These are phyloP conservation scores for Ophiocordyceps sinensis DNA, from an alignment of 2,329 filamentous ascomycete species.

Conservation along the genomic window DNA sequence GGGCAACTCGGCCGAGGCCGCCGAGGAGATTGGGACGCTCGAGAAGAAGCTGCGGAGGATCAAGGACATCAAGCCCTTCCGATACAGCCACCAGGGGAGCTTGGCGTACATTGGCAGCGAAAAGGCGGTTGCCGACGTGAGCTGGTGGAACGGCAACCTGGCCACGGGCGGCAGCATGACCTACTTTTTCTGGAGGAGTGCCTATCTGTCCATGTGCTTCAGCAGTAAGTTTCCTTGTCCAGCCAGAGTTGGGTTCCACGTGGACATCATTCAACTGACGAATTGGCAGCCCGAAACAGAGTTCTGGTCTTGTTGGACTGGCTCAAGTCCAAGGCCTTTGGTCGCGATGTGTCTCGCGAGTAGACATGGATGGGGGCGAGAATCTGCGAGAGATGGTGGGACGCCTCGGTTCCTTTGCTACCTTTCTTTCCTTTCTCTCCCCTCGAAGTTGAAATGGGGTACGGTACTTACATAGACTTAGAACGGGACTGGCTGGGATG, in stretches of 20 bases:
- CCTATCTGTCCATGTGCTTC: slow-evolving; percentile 99
- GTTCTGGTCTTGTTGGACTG: slow-evolving; percentile 88
- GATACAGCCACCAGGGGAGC: slow-evolving; percentile 95
- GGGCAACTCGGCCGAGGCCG: slow-evolving; percentile 52
- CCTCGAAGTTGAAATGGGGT: slow-evolving; percentile 1
- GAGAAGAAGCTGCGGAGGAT: slow-evolving; percentile 79
- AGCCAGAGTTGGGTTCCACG: too few species aligned
- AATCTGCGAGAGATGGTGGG: not conserved
- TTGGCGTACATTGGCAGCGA: slow-evolving; percentile 97
- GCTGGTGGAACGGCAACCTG: slow-evolving; percentile 94
- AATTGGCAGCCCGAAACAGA: slow-evolving; percentile 65
- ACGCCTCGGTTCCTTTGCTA: not conserved
- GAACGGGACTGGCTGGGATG: not conserved
- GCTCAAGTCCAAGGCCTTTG: slow-evolving; percentile 93
- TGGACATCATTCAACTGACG: slow-evolving; percentile 4
- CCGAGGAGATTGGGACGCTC: slow-evolving; percentile 64
- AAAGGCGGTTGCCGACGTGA: slow-evolving; percentile 92
- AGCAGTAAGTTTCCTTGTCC: slow-evolving; percentile 58
- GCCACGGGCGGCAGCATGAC: slow-evolving; percentile 87
- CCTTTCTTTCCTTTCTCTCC: not conserved
- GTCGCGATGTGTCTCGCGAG: slow-evolving; percentile 82
- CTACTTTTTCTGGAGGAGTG: slow-evolving; percentile 96
- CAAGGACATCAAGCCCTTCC: slow-evolving; percentile 93
- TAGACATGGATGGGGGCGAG: slow-evolving; percentile 22
- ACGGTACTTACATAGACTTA: too few species aligned